phyloP scores from a whole-genome alignment of 352 stramenopile genomes.

The Phytophthora tentaculata region DNA sequence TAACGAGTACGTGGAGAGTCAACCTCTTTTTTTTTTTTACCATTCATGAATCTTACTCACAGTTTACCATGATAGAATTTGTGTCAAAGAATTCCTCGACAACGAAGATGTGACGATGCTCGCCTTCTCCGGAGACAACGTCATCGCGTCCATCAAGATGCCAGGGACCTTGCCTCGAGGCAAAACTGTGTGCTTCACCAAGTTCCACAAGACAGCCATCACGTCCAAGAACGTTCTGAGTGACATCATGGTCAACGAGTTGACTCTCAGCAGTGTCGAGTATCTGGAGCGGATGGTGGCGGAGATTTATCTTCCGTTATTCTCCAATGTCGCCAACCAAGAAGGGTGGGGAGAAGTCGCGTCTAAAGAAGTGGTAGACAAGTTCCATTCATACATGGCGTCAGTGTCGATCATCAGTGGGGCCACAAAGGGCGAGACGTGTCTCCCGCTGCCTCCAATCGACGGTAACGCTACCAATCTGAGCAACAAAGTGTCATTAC shows the following conservation, averaged over 20 bases:
- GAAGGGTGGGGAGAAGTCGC: conserved; percentile 96
- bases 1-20: conserved; percentile 63
- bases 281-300: conserved; percentile 95
- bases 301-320: conserved; percentile 95
- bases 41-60: neutral
- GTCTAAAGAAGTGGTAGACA: conserved; percentile 96
- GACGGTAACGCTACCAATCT: conserved; percentile 82
- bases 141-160: conserved; percentile 88
- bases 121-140: conserved; percentile 90
- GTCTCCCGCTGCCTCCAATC: conserved; percentile 94
- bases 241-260: conserved; percentile 89
- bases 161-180: conserved; percentile 83
- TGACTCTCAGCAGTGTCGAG: conserved; percentile 93
- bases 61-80: conserved; percentile 41
- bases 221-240: conserved; percentile 84
- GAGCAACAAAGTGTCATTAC: conserved; percentile 95
- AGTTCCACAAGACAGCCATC: conserved; percentile 85
- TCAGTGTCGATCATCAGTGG: conserved; percentile 96
- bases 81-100: conserved; percentile 91
- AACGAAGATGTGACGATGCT: conserved; percentile 87
- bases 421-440: conserved; percentile 97
- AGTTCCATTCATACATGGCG: conserved; percentile 97
- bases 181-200: conserved; percentile 93
- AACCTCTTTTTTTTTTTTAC: neutral
- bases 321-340: conserved; percentile 96